Evolutionary conservation across 371 early-diverging fungal species (phyloP), one percentile per base, ranked within the genome.

Genomic region (Amoeboradix gromovi): DNA sequence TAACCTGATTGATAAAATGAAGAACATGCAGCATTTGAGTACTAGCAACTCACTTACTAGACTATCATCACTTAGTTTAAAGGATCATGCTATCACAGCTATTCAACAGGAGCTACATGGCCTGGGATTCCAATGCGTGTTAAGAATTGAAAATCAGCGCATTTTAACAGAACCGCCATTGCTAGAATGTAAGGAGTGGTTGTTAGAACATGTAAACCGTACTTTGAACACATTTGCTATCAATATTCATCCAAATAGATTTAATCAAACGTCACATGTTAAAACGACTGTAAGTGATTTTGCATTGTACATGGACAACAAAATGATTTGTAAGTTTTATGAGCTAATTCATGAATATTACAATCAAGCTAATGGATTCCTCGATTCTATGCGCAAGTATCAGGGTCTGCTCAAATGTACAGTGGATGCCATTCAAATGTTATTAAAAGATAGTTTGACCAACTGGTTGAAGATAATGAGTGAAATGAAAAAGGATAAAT

Each of bases 321-420:
- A 5, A 5, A 48, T 48, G 5, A 48, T 48, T 48, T 48, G 12
- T 12, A 22, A 48, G 5, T 48, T 48, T 48, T 48, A 48, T 48
- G 48, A 22, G 12, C 22, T 48, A 22, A 48, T 48, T 48, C 22
- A 12, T 12, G 12, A 48, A 12, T 48, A 48, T 22, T 48, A 48
- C 22, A 22, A 48, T 12, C 22, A 12, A 48, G 5, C 48, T 12
- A 48, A 48, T 22, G 22, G 22, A 12, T 48, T 48, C 48, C 5
- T 48, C 12, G 22, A 48, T 5, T 48, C 48, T 48, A 48, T 48
- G 48, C 22, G 94, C 5, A 91, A 88, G 74, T 96, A 96, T 77
- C 98, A 98, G 75, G 87, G 90, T 1, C 80, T 98, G 29, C 95
- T 96, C 96, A 96, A 96, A 76, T 80, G 94, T 32, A 93, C 93